Base-by-base conservation (phyloP, 2,329 filamentous ascomycete species). In the Metarhizium album region DNA sequence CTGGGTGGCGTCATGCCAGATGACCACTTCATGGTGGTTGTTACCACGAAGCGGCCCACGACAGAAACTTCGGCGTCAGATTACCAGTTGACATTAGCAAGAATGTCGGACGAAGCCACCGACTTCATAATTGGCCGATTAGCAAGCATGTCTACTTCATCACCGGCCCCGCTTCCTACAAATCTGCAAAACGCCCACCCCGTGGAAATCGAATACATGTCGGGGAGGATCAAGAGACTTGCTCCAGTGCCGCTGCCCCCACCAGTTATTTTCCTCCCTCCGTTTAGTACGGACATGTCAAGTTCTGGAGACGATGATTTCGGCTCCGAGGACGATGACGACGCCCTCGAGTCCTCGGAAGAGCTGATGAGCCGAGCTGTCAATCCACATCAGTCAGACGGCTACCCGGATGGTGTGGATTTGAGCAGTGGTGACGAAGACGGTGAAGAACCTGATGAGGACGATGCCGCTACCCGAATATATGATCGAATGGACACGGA, bases 21-120 rank as follows among this genome's bases (percentile, higher is more conserved):
- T n/a, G 82, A 84, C 54, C 80, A 84, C 54, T 84, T 84, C 53
- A 69, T 74, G 40, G 67, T 83, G 1, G 67, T 74, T 2, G 79
- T 83, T 2, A 70, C 70, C 2, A 80, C 78, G 0, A 70, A 65
- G 40, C 68, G 76, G 16, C 63, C 69, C 0, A 72, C 65, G 24
- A 54, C 58, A 13, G 60, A 67, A 24, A 13, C 16, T 7, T 3
- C 14, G 6, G 22, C 13, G 20, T n/a, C 33, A 20, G 2, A 27
- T 27, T 23, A 29, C 24, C n/a, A 8, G 23, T 24, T 3, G 9
- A 35, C 2, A 24, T 46, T 5, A 33, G 50, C 24, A n/a, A 20
- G 16, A 23, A 49, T 18, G 2, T 59, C 60, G 1, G 63, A 62
- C 4, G 64, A 65, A 6, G 64, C 60, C 0, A 67, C 71, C 1